These are phyloP conservation scores for Lachnellula cervina DNA, from an alignment of 2,329 filamentous ascomycete species.

Conservation along the genomic window DNA sequence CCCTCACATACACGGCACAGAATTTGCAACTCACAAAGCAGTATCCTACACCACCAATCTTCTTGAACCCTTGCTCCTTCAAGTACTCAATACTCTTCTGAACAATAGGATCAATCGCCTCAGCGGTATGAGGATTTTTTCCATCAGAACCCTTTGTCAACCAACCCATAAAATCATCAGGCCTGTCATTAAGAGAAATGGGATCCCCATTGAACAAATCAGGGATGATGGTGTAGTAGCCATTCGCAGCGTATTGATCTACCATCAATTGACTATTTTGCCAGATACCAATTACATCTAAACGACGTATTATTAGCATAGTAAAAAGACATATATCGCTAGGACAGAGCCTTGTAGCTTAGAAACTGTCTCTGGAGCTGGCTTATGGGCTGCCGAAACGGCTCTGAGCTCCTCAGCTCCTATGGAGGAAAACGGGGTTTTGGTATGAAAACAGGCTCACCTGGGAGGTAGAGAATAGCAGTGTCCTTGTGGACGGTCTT, in stretches of 20 bases:
- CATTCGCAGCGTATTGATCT: constrained; percentile 69
- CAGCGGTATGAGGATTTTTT: constrained; percentile 29
- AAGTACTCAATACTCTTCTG: constrained; percentile 52
- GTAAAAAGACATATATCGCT: too few species aligned
- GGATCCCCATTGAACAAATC: constrained; percentile 68
- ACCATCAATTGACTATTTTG: constrained; percentile 62
- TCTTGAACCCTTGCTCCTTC: constrained; percentile 50
- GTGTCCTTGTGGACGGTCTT: constrained; percentile 26
- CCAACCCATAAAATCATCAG: constrained; percentile 47
- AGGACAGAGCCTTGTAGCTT: too few species aligned
- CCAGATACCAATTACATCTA: constrained; percentile 33
- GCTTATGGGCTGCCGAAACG: too few species aligned
- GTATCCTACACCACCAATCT: constrained; percentile 63
- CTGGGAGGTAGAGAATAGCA: constrained; percentile 29
- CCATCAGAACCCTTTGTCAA: constrained; percentile 27
- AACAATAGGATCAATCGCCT: constrained; percentile 37
- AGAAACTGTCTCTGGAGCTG: too few species aligned
- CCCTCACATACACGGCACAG: neutral
- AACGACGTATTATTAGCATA: too few species aligned
- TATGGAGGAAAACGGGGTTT: too few species aligned
- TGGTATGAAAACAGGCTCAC: too few species aligned
- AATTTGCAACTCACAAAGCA: constrained; percentile 47
- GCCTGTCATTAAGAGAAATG: constrained; percentile 44
- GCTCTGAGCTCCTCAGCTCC: too few species aligned
- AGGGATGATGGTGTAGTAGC: constrained; percentile 48